Conservation (phyloP, 208 protist genomes). For the Acanthamoeba rhysodes region DNA sequence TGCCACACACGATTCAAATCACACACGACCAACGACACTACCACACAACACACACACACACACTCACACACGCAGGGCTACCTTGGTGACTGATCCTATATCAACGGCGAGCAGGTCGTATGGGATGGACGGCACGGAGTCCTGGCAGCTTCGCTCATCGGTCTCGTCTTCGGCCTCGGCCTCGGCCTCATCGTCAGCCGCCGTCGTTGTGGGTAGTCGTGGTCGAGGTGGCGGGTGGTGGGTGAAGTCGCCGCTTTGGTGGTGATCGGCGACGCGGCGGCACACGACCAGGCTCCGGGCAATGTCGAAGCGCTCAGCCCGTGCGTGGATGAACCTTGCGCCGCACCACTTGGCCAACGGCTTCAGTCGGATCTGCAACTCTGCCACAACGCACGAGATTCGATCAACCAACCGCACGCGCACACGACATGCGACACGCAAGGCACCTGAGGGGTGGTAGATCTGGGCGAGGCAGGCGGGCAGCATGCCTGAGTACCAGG, state of each 20-base stretch:
- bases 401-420: no score
- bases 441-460: not conserved
- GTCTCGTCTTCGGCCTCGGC: no score
- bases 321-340: not conserved
- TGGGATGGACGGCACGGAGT: not conserved
- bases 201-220: no score
- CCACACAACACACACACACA: not conserved
- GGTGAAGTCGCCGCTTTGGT: no score
- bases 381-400: not conserved
- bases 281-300: not conserved
- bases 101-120: not conserved
- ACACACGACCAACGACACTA: no score
- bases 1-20: not conserved
- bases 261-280: not conserved
- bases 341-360: slow-evolving; percentile 17
- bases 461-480: not conserved
- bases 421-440: not conserved
- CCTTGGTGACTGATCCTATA: not conserved
- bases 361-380: not conserved
- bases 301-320: not conserved
- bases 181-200: no score
- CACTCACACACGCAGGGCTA: not conserved
- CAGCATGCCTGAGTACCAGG: slow-evolving; percentile 34
- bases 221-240: no score
- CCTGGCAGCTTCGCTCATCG: no score